phyloP scores from a whole-genome alignment of 2,329 filamentous ascomycete genomes.

The Calonectria honghensis region DNA sequence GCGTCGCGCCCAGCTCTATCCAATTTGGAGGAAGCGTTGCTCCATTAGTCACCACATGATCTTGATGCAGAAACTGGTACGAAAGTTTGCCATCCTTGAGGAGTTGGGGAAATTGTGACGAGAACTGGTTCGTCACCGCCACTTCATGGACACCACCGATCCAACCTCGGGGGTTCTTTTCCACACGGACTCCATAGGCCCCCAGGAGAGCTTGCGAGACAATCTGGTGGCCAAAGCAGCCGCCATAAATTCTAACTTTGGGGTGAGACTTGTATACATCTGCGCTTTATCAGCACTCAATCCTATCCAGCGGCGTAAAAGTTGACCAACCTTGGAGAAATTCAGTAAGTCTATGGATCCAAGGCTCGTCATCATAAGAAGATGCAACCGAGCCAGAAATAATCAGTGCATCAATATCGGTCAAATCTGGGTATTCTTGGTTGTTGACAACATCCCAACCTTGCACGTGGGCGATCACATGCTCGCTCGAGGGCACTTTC shows the following conservation, averaged over 20 bases:
- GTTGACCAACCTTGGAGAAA: slow-evolving; percentile 3
- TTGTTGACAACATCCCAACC: slow-evolving; percentile 10
- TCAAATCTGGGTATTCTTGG: neutral
- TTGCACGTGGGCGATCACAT: neutral
- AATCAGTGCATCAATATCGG: neutral
- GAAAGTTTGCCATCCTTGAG: slow-evolving; percentile 4
- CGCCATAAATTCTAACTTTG: neutral
- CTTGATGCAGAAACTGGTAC: slow-evolving; percentile 21
- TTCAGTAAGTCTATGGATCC: slow-evolving; percentile 1
- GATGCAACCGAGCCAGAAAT: slow-evolving; percentile 18
- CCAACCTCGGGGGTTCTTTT: slow-evolving; percentile 20
- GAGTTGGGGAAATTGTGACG: neutral
- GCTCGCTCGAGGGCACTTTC: neutral
- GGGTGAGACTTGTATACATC: slow-evolving; percentile 7
- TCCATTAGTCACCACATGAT: neutral
- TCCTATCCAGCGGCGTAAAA: neutral
- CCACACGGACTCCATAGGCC: neutral
- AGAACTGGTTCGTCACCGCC: neutral
- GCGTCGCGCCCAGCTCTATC: slow-evolving; percentile 11
- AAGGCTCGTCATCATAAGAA: slow-evolving; percentile 6
- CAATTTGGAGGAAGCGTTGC: neutral
- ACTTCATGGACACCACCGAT: slow-evolving; percentile 18
- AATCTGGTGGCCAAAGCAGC: slow-evolving; percentile 22
- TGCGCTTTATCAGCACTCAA: neutral
- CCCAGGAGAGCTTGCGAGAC: neutral